Conservation (phyloP, 345 rosid species). For the Nasturtium officinale region DNA sequence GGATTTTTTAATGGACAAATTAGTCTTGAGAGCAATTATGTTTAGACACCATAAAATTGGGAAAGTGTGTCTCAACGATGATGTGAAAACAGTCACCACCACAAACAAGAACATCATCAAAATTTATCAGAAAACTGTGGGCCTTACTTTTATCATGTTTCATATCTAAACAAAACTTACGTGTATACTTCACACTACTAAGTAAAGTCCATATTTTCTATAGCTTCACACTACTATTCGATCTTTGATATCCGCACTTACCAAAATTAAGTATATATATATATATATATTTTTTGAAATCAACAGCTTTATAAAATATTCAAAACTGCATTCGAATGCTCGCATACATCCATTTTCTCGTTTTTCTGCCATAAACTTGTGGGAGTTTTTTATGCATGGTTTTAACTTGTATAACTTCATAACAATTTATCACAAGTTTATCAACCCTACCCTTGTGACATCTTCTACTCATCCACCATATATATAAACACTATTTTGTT, state of each 20-base stretch:
- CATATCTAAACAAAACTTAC: background rate
- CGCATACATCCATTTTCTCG: background rate
- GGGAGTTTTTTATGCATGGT: background rate
- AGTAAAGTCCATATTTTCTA: background rate
- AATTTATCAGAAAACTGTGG: background rate
- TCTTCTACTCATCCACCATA: background rate
- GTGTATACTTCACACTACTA: background rate
- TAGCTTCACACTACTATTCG: background rate
- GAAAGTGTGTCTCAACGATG: background rate
- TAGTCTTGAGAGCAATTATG: background rate
- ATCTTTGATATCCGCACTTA: background rate
- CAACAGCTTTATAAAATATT: background rate
- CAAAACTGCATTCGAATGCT: background rate
- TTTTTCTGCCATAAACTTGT: background rate
- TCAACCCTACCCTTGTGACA: background rate
- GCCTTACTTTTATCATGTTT: background rate
- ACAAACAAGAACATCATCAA: background rate
- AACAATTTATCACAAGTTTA: background rate
- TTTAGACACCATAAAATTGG: slow-evolving; percentile 2
- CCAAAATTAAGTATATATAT: background rate
- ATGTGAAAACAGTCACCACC: background rate
- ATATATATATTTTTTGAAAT: background rate
- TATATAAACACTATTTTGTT: background rate
- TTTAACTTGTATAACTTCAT: background rate
- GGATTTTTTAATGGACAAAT: slow-evolving; percentile 3